Evolutionary conservation across 805 yeast genomes (phyloP).

Genomic region (Candida broadrunensis): DNA sequence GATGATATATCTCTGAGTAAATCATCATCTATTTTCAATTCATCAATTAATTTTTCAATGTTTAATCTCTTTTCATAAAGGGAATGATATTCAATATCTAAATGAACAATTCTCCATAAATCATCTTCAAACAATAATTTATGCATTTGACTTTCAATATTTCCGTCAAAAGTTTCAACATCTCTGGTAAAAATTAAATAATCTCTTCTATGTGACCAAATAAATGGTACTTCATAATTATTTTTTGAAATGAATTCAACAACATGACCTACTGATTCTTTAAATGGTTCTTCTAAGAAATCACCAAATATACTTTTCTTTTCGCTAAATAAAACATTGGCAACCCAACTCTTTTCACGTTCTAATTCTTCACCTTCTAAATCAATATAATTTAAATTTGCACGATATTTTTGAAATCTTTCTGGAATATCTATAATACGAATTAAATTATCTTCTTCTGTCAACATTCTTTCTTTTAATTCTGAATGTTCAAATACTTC

Average conservation of each 20-base stretch:
- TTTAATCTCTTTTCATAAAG: slow-evolving; percentile 69
- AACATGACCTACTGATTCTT: slow-evolving; percentile 66
- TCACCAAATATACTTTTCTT: slow-evolving; percentile 45
- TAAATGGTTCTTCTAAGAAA: slow-evolving; percentile 49
- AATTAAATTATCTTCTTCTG: slow-evolving; percentile 86
- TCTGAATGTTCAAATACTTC: slow-evolving; percentile 96
- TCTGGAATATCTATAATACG: slow-evolving; percentile 90
- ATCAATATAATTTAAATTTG: slow-evolving; percentile 63
- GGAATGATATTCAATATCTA: slow-evolving; percentile 88
- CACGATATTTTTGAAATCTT: slow-evolving; percentile 77
- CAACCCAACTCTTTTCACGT: slow-evolving; percentile 78
- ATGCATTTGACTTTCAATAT: slow-evolving; percentile 34
- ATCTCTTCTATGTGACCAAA: slow-evolving; percentile 94
- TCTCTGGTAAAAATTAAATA: slow-evolving; percentile 63
- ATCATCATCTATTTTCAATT: slow-evolving; percentile 56
- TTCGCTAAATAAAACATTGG: slow-evolving; percentile 58
- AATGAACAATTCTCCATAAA: slow-evolving; percentile 83
- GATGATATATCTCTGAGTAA: slow-evolving; percentile 50
- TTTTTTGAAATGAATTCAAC: slow-evolving; percentile 74
- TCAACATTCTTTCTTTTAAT: slow-evolving; percentile 83
- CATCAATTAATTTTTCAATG: slow-evolving; percentile 53
- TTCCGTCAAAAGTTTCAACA: slow-evolving; percentile 35
- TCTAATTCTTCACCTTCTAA: slow-evolving; percentile 66
- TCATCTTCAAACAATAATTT: slow-evolving; percentile 74
- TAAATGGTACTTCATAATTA: slow-evolving; percentile 86